phyloP scores from a whole-genome alignment of 768 basidiomycete genomes.

The Gyrodon lividus region DNA sequence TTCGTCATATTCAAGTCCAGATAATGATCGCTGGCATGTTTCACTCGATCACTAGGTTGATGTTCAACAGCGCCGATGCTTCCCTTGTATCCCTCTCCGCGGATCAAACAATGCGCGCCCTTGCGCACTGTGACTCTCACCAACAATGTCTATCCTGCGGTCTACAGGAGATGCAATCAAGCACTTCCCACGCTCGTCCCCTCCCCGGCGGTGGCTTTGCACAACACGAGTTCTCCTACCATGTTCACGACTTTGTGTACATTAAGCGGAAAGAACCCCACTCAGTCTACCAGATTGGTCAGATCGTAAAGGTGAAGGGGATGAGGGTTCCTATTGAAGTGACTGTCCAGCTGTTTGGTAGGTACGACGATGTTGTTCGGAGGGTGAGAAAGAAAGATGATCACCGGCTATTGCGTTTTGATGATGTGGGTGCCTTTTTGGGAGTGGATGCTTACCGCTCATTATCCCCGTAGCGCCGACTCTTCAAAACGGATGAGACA shows the following conservation, averaged over 20 bases:
- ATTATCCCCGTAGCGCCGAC: constrained; percentile 28
- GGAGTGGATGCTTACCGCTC: constrained; percentile 1
- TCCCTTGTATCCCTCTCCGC: constrained; percentile 48
- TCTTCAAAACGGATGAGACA: constrained; percentile 40
- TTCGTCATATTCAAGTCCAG: background rate
- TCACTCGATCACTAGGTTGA: constrained; percentile 36
- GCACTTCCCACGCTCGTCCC: constrained; percentile 22
- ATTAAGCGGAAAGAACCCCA: constrained; percentile 35
- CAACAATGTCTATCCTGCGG: constrained; percentile 54
- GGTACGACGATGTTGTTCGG: constrained; percentile 42
- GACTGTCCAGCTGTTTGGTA: constrained; percentile 43
- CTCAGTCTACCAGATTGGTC: constrained; percentile 48
- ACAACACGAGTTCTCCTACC: constrained; percentile 48
- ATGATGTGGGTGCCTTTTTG: constrained; percentile 39
- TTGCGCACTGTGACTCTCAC: constrained; percentile 31
- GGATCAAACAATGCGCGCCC: constrained; percentile 27
- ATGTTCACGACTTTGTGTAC: constrained; percentile 63
- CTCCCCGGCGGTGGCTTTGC: constrained; percentile 37
- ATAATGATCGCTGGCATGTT: no score
- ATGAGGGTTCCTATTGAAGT: constrained; percentile 27
- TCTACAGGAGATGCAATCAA: constrained; percentile 27
- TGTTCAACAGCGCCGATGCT: constrained; percentile 48
- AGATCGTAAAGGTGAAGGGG: constrained; percentile 45
- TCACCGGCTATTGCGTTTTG: constrained; percentile 27
- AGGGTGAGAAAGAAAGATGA: constrained; percentile 13